Evolutionary conservation across 768 basidiomycete species (phyloP).

Genomic region (Suillus ampliporus): DNA sequence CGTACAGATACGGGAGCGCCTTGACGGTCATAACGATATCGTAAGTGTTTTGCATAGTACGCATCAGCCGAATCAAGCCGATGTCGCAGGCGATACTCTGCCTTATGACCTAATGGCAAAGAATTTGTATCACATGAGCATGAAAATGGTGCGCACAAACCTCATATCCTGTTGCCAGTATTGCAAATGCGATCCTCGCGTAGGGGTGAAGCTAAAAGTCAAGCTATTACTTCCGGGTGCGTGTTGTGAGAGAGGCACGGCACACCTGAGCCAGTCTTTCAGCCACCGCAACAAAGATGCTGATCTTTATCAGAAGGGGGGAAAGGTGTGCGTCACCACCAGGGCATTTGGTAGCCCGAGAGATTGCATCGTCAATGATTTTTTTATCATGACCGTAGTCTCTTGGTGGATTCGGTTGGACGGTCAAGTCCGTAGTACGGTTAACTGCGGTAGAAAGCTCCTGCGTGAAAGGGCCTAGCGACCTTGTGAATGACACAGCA

Average conservation of each 20-base stretch:
- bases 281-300: slow-evolving; percentile 11
- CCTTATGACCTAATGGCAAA: background rate
- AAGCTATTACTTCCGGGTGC: background rate
- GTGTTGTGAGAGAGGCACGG: background rate
- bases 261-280: slow-evolving; percentile 11
- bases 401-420: background rate
- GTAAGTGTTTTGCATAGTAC: slow-evolving; percentile 2
- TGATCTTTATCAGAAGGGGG: slow-evolving; percentile 14
- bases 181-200: slow-evolving; percentile 12
- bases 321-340: slow-evolving; percentile 2
- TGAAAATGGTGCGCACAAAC: slow-evolving; percentile 1
- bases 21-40: slow-evolving; percentile 1
- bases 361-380: background rate
- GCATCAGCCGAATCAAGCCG: background rate
- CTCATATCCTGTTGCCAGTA: slow-evolving; percentile 11
- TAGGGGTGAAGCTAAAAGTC: slow-evolving; percentile 19
- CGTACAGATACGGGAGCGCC: background rate
- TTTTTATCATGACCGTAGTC: background rate
- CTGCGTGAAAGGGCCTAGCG: slow-evolving; percentile 1
- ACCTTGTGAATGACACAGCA: background rate
- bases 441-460: background rate
- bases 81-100: background rate
- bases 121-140: background rate
- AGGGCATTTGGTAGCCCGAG: background rate
- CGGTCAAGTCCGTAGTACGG: background rate